Evolutionary conservation across 2,329 filamentous ascomycete species (phyloP).

Genomic region (Thelonectria olida): DNA sequence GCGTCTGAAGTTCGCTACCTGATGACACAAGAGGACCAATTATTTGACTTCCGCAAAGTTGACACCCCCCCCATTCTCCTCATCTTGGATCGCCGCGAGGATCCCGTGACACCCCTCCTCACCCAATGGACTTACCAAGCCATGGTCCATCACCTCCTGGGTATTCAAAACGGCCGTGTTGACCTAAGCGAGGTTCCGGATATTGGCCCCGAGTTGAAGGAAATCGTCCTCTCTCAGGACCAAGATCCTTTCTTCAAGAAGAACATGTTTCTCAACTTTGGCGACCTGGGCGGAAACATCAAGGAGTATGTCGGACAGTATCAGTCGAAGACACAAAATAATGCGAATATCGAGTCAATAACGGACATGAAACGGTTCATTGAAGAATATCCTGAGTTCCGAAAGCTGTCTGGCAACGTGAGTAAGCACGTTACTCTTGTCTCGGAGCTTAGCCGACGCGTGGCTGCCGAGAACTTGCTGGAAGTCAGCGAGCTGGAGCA

Average conservation of each 20-base stretch:
- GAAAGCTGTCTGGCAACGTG: conserved; percentile 95
- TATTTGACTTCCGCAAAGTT: conserved; percentile 95
- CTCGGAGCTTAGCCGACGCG: conserved; percentile 88
- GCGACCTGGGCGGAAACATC: conserved; percentile 92
- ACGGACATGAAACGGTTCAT: conserved; percentile 99
- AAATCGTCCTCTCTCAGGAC: conserved; percentile 95
- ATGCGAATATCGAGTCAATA: conserved; percentile 95
- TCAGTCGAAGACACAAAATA: conserved; percentile 96
- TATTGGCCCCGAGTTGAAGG: conserved; percentile 84
- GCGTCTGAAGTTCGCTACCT: conserved; percentile 92
- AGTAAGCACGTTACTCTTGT: conserved; percentile 98
- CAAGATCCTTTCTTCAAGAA: conserved; percentile 99
- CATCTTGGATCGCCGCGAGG: conserved; percentile 89
- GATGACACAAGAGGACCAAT: conserved; percentile 93
- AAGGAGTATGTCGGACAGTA: conserved; percentile 99
- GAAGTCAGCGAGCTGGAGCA: conserved; percentile 98
- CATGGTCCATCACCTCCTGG: conserved; percentile 98
- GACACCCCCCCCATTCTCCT: conserved; percentile 95
- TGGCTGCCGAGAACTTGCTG: conserved; percentile 86
- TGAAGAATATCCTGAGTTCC: conserved; percentile 97
- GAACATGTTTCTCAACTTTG: conserved; percentile 99
- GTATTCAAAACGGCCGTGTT: conserved; percentile 94
- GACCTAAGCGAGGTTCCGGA: conserved; percentile 87
- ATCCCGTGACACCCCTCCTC: conserved; percentile 91
- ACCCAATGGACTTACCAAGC: conserved; percentile 99